Evolutionary conservation across 73 alveolate genomes (phyloP), one percentile per base, ranked within the genome.

Genomic region (Tetrahymena malaccensis): DNA sequence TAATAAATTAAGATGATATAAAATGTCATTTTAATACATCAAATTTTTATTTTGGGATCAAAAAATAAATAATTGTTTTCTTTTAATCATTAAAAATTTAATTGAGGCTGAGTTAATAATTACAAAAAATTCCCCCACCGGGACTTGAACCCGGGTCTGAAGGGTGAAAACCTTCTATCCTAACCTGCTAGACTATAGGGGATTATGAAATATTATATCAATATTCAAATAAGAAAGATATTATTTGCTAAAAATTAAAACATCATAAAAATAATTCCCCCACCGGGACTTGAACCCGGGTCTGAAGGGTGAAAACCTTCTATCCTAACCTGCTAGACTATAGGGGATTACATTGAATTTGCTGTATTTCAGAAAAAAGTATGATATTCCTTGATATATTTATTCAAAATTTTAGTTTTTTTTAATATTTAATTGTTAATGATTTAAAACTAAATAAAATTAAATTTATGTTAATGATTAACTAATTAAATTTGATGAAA

Each of bases 201-300:
- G 89, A 70, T 70, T 70, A 70, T 31, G 37, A 56, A 56, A 22
- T 21, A 22, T 56, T 56, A 56, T 35, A 9, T 10, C 33, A 3
- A 3, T 6, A 10, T 12, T 22, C 85, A 22, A 56, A 56, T 56
- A 22, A 56, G 33, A 21, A 56, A 56, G 33, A 56, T 21, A 22
- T 22, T 56, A 56, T 4, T 56, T 4, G 33, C 7, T 56, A 21
- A 56, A 25, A 56, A 1, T 56, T 10, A 4, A 56, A 22, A 22
- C 1, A 22, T 4, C 6, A 56, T 56, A 56, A 56, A 56, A 56
- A 56, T 56, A 56, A 56, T 56, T 70, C 89, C 89, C 89, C 89
- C 89, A 70, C 89, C 89, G 89, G 89, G 89, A 70, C 89, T 70
- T 70, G 89, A 70, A 70, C 89, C 89, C 89, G 89, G 89, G 89